Evolutionary conservation across 352 stramenopile species (phyloP).

Genomic region (Globisporangium megalacanthum): DNA sequence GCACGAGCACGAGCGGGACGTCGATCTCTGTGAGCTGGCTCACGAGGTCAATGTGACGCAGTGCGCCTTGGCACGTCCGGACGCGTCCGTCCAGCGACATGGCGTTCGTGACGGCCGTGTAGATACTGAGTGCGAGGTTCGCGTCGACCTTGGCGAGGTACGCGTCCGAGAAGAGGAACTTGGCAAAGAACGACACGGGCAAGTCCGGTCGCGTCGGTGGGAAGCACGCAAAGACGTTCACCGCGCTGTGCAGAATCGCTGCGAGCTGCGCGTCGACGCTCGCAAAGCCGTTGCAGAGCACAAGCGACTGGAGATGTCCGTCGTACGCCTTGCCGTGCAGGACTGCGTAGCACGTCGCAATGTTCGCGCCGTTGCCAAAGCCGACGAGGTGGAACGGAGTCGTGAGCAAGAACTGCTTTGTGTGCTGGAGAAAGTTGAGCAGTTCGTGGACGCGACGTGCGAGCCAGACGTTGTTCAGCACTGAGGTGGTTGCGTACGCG

Average conservation of each 20-base stretch:
- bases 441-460: conserved; percentile 82
- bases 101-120: conserved; percentile 89
- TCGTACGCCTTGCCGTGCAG: conserved; percentile 42
- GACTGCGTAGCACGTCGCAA: conserved; percentile 67
- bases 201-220: conserved; percentile 78
- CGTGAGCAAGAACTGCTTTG: conserved; percentile 55
- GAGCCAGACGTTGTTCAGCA: conserved; percentile 87
- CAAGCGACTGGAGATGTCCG: conserved; percentile 58
- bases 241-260: conserved; percentile 69
- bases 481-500: conserved; percentile 29
- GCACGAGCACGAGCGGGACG: conserved; percentile 78
- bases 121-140: conserved; percentile 90
- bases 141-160: conserved; percentile 84
- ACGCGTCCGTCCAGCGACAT: conserved; percentile 88
- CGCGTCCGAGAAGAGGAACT: conserved; percentile 90
- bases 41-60: conserved; percentile 71
- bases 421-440: conserved; percentile 69
- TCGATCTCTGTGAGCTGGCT: conserved; percentile 45
- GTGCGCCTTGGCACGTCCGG: conserved; percentile 67
- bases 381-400: conserved; percentile 86
- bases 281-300: conserved; percentile 85
- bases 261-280: conserved; percentile 71
- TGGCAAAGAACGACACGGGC: conserved; percentile 83
- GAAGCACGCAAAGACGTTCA: conserved; percentile 82
- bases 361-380: conserved; percentile 86